Conservation (phyloP, 805 yeast species). For the Suhomyces vadensis region DNA sequence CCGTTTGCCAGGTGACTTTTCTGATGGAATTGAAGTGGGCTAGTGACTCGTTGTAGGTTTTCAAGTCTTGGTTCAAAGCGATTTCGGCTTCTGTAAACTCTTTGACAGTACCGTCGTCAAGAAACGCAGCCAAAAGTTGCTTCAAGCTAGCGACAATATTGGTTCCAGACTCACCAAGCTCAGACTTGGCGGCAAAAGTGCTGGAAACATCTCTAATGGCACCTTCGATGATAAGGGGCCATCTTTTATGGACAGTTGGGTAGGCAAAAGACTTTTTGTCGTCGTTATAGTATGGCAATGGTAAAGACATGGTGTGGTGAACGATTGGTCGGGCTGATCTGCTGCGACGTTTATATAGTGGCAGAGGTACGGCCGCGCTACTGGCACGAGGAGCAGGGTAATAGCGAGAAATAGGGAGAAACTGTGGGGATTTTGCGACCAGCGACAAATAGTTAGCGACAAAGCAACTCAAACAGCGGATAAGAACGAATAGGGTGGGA, state of each 20-base stretch:
- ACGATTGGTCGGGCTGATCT: background rate
- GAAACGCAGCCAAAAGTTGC: conserved; percentile 45
- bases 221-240: conserved; percentile 81
- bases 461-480: too few relatives aligned
- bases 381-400: too few relatives aligned
- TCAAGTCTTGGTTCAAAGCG: conserved; percentile 47
- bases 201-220: conserved; percentile 61
- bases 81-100: conserved; percentile 35
- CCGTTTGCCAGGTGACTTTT: conserved; percentile 67
- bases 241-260: conserved; percentile 73
- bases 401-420: too few relatives aligned
- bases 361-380: background rate
- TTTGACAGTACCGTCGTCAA: conserved; percentile 32
- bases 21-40: conserved; percentile 24
- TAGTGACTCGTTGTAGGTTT: conserved; percentile 61
- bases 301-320: conserved; percentile 26
- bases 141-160: conserved; percentile 42
- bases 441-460: too few relatives aligned
- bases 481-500: too few relatives aligned
- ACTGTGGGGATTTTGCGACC: too few relatives aligned
- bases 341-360: background rate
- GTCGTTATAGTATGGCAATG: conserved; percentile 58
- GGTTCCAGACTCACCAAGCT: conserved; percentile 46
- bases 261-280: conserved; percentile 81
- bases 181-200: conserved; percentile 25